phyloP scores from a whole-genome alignment of 805 yeast genomes.

The Saturnispora diversa region DNA sequence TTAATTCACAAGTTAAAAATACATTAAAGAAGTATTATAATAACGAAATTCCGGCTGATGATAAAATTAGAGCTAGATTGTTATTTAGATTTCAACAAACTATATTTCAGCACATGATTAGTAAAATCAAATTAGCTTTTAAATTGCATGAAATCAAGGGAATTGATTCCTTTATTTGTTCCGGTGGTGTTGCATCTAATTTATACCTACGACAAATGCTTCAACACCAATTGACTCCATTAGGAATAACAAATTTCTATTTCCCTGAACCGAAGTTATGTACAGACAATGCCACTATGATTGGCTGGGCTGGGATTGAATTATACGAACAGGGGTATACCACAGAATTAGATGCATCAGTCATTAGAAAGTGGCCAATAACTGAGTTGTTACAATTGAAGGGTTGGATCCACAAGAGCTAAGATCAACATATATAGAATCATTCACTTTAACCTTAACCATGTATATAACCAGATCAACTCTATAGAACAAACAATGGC shows the following conservation, averaged over 20 bases:
- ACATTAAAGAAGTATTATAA: constrained; percentile 23
- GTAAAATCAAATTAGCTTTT: constrained; percentile 50
- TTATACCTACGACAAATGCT: constrained; percentile 43
- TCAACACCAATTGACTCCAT: constrained; percentile 28
- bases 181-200: constrained; percentile 95
- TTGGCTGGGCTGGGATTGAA: constrained; percentile 96
- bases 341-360: constrained; percentile 49
- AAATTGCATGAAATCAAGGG: constrained; percentile 31
- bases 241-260: constrained; percentile 34
- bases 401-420: constrained; percentile 37
- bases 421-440: not conserved
- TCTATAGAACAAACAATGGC: constrained; percentile 32
- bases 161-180: constrained; percentile 53
- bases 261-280: constrained; percentile 70
- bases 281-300: constrained; percentile 95
- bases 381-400: constrained; percentile 39
- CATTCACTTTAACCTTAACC: not conserved
- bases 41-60: constrained; percentile 16
- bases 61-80: constrained; percentile 33
- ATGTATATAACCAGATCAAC: too few species aligned
- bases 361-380: constrained; percentile 79
- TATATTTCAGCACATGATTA: constrained; percentile 64
- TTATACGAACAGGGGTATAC: constrained; percentile 50
- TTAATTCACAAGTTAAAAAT: constrained; percentile 29
- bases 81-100: constrained; percentile 56